These are phyloP conservation scores for Waltergamsia citrina DNA, from an alignment of 2,329 filamentous ascomycete genomes.

Conservation along the genomic window DNA sequence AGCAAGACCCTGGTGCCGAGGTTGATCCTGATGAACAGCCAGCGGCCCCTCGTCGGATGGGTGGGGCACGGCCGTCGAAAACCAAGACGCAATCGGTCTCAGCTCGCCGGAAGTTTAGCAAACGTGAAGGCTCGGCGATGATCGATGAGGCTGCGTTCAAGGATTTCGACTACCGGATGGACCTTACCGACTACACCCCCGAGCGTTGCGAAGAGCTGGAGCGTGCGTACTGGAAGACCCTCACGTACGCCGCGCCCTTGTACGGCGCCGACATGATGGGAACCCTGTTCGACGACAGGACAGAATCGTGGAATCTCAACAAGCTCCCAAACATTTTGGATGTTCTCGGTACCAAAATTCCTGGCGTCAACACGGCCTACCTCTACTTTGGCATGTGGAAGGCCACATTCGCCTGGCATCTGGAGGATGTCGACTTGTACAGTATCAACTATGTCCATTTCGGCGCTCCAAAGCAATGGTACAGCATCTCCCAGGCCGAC, in stretches of 20 bases:
- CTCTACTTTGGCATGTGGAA: conserved; percentile 99
- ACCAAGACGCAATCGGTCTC: conserved; percentile 67
- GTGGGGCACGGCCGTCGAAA: conserved; percentile 39
- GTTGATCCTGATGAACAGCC: conserved; percentile 29
- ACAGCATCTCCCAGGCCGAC: conserved; percentile 95
- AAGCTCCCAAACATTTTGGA: conserved; percentile 90
- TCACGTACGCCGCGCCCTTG: conserved; percentile 89
- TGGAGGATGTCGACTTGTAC: conserved; percentile 97
- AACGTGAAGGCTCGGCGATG: conserved; percentile 64
- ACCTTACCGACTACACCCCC: conserved; percentile 78
- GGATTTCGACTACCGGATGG: conserved; percentile 82
- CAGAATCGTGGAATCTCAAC: conserved; percentile 85
- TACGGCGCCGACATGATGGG: conserved; percentile 97
- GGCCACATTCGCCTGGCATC: conserved; percentile 96
- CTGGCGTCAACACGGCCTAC: conserved; percentile 96
- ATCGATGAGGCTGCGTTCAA: conserved; percentile 88
- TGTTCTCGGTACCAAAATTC: conserved; percentile 88
- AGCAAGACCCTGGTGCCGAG: conserved; percentile 30
- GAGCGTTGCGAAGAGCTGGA: conserved; percentile 94
- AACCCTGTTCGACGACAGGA: conserved; percentile 82
- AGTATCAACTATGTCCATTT: conserved; percentile 99
- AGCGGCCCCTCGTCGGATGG: conserved; percentile 32
- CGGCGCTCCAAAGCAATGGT: conserved; percentile 98
- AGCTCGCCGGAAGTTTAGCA: conserved; percentile 78
- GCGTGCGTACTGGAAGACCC: conserved; percentile 91